phyloP scores from a whole-genome alignment of 371 early-diverging fungal genomes.

The Umbelopsis sp. region DNA sequence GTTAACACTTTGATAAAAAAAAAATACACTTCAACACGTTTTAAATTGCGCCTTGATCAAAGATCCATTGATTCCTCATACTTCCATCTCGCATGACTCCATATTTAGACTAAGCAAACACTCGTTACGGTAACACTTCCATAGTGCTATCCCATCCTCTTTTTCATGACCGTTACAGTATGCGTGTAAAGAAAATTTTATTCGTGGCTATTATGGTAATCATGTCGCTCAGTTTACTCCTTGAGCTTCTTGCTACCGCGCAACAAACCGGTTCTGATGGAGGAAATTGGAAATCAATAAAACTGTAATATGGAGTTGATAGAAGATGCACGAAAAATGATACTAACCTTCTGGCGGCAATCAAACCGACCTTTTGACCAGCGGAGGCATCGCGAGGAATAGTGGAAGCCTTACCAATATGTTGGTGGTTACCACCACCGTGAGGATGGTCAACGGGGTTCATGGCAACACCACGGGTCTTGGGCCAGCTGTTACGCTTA shows the following conservation, averaged over 20 bases:
- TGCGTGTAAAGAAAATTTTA: conserved; percentile 13
- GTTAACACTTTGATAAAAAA: no score
- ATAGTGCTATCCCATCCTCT: no score
- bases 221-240: conserved; percentile 31
- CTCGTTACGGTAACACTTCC: no score
- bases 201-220: conserved; percentile 18
- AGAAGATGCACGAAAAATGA: conserved; percentile 51
- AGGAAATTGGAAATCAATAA: background rate
- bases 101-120: no score
- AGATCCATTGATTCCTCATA: no score
- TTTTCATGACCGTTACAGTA: no score
- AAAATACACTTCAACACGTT: no score
- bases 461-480: conserved; percentile 99
- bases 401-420: conserved; percentile 99
- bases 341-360: conserved; percentile 99
- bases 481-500: conserved; percentile 99
- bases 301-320: background rate
- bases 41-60: no score
- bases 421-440: conserved; percentile 89
- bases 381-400: conserved; percentile 90
- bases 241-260: conserved; percentile 93
- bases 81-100: no score
- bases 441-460: conserved; percentile 95
- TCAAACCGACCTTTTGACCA: conserved; percentile 98
- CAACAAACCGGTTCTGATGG: conserved; percentile 72